Conservation (phyloP, 2,329 filamentous ascomycete species). For the Penicillium sp. region DNA sequence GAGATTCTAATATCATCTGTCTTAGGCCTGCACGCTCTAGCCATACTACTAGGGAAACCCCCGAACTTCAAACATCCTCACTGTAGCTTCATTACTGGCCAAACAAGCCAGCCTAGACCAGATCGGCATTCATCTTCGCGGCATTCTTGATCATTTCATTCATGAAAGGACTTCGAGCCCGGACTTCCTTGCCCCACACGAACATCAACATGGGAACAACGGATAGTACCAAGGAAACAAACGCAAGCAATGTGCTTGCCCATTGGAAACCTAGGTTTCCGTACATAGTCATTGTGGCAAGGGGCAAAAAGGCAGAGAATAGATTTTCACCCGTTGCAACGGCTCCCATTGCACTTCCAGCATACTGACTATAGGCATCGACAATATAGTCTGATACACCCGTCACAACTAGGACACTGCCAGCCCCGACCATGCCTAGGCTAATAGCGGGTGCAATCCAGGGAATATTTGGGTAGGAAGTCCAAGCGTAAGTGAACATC, state of each 20-base stretch:
- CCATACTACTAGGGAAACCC: no score
- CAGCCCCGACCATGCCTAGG: constrained; percentile 36
- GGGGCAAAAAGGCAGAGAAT: constrained; percentile 44
- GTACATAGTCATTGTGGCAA: constrained; percentile 41
- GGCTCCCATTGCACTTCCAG: constrained; percentile 45
- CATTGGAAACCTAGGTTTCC: constrained; percentile 38
- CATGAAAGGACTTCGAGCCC: constrained; percentile 22
- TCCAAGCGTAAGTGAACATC: constrained; percentile 35
- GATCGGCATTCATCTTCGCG: not conserved
- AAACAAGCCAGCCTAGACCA: constrained; percentile 38
- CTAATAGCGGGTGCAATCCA: constrained; percentile 31
- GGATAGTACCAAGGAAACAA: constrained; percentile 36
- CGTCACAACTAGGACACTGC: constrained; percentile 43
- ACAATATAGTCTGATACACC: constrained; percentile 48
- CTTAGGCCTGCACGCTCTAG: no score
- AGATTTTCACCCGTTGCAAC: constrained; percentile 44
- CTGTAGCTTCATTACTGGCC: not conserved
- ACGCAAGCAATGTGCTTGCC: constrained; percentile 42
- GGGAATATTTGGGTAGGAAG: constrained; percentile 19
- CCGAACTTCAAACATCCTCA: no score
- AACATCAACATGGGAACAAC: constrained; percentile 38
- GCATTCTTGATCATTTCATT: constrained; percentile 8
- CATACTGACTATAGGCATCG: constrained; percentile 49
- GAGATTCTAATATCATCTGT: no score
- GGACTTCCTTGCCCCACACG: constrained; percentile 37